These are phyloP conservation scores for Poa annua DNA, from an alignment of 176 grass and related monocot genomes.

Conservation along the genomic window DNA sequence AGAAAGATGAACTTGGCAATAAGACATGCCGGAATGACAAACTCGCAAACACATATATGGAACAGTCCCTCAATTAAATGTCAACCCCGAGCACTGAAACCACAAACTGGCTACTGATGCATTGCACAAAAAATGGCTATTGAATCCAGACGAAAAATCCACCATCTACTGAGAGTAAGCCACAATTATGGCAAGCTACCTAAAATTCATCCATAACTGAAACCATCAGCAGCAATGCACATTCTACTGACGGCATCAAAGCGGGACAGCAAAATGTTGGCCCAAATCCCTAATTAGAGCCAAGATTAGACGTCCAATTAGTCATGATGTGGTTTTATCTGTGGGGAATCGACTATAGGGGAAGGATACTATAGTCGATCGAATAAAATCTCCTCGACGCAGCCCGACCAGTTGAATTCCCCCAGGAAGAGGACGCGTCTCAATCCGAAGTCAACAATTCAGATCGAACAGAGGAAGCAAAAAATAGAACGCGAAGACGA, in stretches of 20 bases:
- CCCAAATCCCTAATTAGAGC: background rate
- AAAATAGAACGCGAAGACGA: background rate
- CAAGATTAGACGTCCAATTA: background rate
- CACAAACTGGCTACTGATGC: background rate
- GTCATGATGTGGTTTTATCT: slow-evolving; percentile 14
- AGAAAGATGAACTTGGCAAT: slow-evolving; percentile 29
- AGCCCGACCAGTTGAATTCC: background rate
- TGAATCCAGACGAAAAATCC: slow-evolving; percentile 10
- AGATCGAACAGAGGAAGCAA: slow-evolving; percentile 8
- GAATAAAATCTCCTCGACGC: slow-evolving; percentile 30
- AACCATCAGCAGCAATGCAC: slow-evolving; percentile 4
- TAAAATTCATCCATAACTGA: background rate
- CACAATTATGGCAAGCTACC: slow-evolving; percentile 16
- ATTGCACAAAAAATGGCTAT: background rate
- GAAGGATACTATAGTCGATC: slow-evolving; percentile 4
- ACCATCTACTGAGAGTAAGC: background rate
- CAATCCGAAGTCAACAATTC: slow-evolving; percentile 19
- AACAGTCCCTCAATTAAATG: background rate
- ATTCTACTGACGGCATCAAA: slow-evolving; percentile 17
- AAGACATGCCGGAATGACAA: background rate
- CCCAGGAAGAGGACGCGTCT: background rate
- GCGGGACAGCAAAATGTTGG: background rate
- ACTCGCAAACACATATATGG: background rate
- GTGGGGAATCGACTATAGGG: slow-evolving; percentile 27
- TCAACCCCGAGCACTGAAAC: slow-evolving; percentile 26